Conservation (phyloP, 2,329 filamentous ascomycete genomes). For the Paramyrothecium roridum region DNA sequence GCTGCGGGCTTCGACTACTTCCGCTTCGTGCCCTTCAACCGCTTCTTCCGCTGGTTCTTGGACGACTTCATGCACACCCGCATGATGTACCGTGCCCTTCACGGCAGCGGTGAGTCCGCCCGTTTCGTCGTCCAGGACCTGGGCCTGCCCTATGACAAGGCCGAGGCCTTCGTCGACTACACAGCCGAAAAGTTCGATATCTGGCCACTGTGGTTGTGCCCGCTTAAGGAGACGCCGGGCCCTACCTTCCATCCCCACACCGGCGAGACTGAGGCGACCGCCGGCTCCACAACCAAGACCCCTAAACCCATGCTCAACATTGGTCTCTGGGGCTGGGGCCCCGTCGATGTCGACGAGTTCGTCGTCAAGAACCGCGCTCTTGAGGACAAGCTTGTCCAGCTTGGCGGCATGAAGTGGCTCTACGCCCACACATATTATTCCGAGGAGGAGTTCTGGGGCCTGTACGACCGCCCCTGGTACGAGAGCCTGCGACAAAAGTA, state of each 20-base stretch:
- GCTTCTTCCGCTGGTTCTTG: slow-evolving; percentile 63
- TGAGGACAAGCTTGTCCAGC: slow-evolving; percentile 64
- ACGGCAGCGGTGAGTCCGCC: slow-evolving; percentile 62
- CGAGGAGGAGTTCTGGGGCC: slow-evolving; percentile 66
- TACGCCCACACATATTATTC: slow-evolving; percentile 84
- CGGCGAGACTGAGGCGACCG: slow-evolving; percentile 23
- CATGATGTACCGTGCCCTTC: slow-evolving; percentile 70
- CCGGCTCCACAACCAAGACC: slow-evolving; percentile 11
- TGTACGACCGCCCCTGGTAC: slow-evolving; percentile 60
- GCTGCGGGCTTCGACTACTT: slow-evolving; percentile 66
- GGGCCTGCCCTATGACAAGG: slow-evolving; percentile 50
- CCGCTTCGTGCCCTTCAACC: slow-evolving; percentile 60
- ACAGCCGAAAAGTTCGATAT: slow-evolving; percentile 47
- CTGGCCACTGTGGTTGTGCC: slow-evolving; percentile 61
- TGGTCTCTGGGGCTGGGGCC: slow-evolving; percentile 79
- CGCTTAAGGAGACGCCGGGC: slow-evolving; percentile 43
- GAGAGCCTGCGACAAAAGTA: slow-evolving; percentile 61
- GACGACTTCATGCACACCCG: slow-evolving; percentile 72
- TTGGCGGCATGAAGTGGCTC: slow-evolving; percentile 81
- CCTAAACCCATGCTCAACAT: slow-evolving; percentile 53
- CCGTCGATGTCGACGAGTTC: slow-evolving; percentile 54
- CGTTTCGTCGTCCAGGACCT: slow-evolving; percentile 70
- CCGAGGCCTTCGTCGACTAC: slow-evolving; percentile 54
- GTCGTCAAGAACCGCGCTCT: slow-evolving; percentile 67
- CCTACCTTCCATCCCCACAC: slow-evolving; percentile 57